Evolutionary conservation across 1,139 yeast species (phyloP), one percentile per base, ranked within the genome.

Genomic region (Pichia sp.): DNA sequence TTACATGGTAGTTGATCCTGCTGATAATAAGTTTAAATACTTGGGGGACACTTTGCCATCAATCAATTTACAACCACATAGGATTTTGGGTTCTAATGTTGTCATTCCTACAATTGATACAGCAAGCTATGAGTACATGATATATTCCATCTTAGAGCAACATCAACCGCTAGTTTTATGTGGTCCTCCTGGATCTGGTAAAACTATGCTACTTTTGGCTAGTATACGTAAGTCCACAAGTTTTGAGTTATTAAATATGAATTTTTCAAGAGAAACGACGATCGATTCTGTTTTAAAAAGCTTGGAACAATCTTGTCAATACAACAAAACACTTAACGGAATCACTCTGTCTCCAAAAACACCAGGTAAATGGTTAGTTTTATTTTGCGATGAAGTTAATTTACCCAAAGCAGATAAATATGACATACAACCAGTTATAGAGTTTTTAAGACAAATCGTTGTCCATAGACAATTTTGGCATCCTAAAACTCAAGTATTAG

Each of bases 161-260:
- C 84, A 78, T 50, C 69, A 70, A 43, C 79, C 95, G 0, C 65
- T 88, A 29, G 70, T 92, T 34, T 71, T 92, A 34, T 89, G 96
- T 67, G 98, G 98, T 5, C 97, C 97, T 0, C 97, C 98, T 0
- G 98, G 98, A 3, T 85, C 96, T 0, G 98, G 98, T 54, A 92
- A 92, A 62, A 90, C 97, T 0, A 90, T 90, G 97, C 82, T 92
- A 0, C 67, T 92, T 32, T 74, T 86, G 56, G 81, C 83, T 47
- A 82, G 89, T 0, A 65, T 92, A 42, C 70, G 86, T 44, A 74
- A 73, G 48, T 72, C 83, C 0, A 75, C 81, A 0, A 71, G 74
- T 31, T 69, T 81, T 51, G 86, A 83, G 38, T 70, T 87, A 5
- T 72, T 83, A 2, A 78, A 88, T 1, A 66, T 92, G 56, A 90